These are phyloP conservation scores for Paramecium octaurelia DNA, from an alignment of 73 alveolate species.

Conservation along the genomic window DNA sequence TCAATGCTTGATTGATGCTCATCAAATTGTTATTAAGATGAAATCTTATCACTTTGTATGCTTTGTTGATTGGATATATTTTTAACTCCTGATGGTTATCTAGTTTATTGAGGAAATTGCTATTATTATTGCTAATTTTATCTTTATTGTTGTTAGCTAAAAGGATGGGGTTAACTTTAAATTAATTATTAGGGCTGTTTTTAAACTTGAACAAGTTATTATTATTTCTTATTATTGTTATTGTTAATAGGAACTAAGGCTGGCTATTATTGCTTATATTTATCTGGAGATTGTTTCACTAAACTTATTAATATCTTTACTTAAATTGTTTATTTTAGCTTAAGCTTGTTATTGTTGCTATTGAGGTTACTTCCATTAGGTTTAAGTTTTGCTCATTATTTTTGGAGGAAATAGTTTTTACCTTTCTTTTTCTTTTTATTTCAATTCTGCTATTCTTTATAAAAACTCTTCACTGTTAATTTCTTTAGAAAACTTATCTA, in stretches of 20 bases:
- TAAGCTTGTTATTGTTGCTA: not conserved
- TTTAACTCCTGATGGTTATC: not conserved
- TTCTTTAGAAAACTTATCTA: not conserved
- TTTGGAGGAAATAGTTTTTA: slow-evolving; percentile 16
- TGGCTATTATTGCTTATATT: not conserved
- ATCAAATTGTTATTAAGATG: not conserved
- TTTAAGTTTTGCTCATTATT: not conserved
- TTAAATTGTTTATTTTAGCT: not conserved
- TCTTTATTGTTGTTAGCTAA: not conserved
- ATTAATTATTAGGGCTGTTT: not conserved
- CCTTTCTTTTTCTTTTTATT: not conserved
- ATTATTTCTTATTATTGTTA: not conserved
- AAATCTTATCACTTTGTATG: not conserved
- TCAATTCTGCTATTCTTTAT: not conserved
- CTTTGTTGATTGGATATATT: not conserved
- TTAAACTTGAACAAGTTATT: not conserved
- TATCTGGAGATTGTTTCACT: slow-evolving; percentile 21
- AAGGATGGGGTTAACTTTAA: not conserved
- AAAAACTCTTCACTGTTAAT: not conserved
- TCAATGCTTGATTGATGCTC: not conserved
- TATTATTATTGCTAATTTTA: not conserved
- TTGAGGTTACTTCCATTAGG: not conserved
- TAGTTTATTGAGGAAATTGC: not conserved
- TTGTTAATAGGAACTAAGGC: not conserved
- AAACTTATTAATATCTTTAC: not conserved